These are phyloP conservation scores for Globisporangium viniferum DNA, from an alignment of 352 stramenopile species.

Conservation along the genomic window DNA sequence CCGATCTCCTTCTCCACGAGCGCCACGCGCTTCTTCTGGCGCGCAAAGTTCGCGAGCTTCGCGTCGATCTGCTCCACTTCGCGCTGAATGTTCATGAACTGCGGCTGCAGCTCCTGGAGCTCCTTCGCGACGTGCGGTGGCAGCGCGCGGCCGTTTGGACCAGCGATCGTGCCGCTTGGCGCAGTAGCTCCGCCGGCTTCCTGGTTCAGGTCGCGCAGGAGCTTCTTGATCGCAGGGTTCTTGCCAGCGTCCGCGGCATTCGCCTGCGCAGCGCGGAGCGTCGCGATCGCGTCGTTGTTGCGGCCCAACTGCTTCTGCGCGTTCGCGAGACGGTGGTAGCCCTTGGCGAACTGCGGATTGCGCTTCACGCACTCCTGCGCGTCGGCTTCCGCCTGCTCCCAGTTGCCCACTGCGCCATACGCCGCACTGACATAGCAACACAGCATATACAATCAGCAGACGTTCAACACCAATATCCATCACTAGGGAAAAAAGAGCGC, in stretches of 20 bases:
- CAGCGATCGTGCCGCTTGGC: slow-evolving; percentile 3
- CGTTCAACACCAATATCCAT: background rate
- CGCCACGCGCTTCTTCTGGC: slow-evolving; percentile 75
- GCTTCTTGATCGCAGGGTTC: slow-evolving; percentile 71
- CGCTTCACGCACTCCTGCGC: slow-evolving; percentile 69
- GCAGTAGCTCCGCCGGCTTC: slow-evolving; percentile 23
- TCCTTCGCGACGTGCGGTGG: slow-evolving; percentile 68
- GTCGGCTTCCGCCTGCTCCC: slow-evolving; percentile 67
- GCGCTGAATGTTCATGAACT: slow-evolving; percentile 73
- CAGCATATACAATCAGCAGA: background rate
- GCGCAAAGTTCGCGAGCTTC: slow-evolving; percentile 52
- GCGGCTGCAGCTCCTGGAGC: slow-evolving; percentile 76
- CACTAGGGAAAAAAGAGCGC: background rate
- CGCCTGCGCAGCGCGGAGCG: slow-evolving; percentile 42
- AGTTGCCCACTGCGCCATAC: slow-evolving; percentile 65
- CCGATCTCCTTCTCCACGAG: slow-evolving; percentile 71
- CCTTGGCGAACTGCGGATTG: slow-evolving; percentile 75
- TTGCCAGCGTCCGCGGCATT: slow-evolving; percentile 40
- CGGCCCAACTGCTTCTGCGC: slow-evolving; percentile 75
- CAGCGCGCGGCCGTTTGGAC: slow-evolving; percentile 35
- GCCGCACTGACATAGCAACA: slow-evolving; percentile 40
- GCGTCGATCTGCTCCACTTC: slow-evolving; percentile 78
- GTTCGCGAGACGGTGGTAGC: slow-evolving; percentile 77
- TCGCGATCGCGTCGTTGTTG: slow-evolving; percentile 66
- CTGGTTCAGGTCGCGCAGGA: slow-evolving; percentile 66